Evolutionary conservation across 2,329 filamentous ascomycete genomes (phyloP), one percentile per base, ranked within the genome.

Genomic region (Helotiales sp.): DNA sequence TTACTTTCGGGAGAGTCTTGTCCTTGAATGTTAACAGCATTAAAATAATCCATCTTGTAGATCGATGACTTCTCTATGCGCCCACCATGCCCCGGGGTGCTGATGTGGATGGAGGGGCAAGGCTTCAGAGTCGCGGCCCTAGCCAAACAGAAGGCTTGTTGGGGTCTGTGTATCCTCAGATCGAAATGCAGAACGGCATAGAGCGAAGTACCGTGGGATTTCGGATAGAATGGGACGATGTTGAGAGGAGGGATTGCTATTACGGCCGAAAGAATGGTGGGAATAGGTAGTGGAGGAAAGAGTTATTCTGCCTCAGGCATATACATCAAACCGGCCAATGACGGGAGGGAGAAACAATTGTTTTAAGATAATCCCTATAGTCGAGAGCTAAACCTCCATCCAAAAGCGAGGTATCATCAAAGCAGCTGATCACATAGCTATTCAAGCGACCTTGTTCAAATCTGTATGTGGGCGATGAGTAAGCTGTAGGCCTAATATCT

Each of bases 31-130:
- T 63, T 57, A 34, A 52, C 20, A 30, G 15, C 62, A 59, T 67
- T 70, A 40, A 71, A 70, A 61, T 69, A 69, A 60, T 71, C 71
- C 71, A 71, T 72, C n/a, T 28, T 65, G 50, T 13, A 34, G 17
- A n/a, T 30, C 40, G 13, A n/a, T 13, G 17, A 24, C 8, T 26
- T 22, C 15, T 20, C 22, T 11, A 30, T 47, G 24, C 22, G 32
- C 30, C 2, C 17, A 34, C 54, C 6, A 6, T 24, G 3, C 11
- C 26, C 22, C 30, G 30, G 30, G 30, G 15, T 58, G 30, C 30
- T 3, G 57, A 43, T 60, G 7, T 45, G n/a, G 49, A n/a, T n/a
- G n/a, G 15, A 24, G 8, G 17, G 57, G 26, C 43, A 62, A 43
- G 45, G 26, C 45, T 52, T 22, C 28, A 26, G 49, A 62, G 24